These are phyloP conservation scores for Cystobasidium slooffiae DNA, from an alignment of 1,284 basidiomycete species.

Conservation along the genomic window DNA sequence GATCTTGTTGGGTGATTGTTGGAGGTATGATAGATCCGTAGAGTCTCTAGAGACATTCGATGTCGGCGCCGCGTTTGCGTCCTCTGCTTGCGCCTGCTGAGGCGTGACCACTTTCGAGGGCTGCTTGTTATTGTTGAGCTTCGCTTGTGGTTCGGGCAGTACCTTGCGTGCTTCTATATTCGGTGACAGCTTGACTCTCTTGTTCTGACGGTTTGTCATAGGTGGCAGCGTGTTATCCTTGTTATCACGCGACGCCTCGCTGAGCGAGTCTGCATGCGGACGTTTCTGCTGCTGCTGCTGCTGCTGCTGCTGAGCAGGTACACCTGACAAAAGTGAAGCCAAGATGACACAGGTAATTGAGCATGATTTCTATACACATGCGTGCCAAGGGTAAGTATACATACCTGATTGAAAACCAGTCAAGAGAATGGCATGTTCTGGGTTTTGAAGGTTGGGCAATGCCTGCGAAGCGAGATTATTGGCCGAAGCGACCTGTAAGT, in stretches of 20 bases:
- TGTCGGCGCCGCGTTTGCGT: neutral
- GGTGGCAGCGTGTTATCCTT: neutral
- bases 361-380: neutral
- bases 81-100: conserved; percentile 9
- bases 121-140: neutral
- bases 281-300: neutral
- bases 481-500: conserved; percentile 11
- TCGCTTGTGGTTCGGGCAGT: neutral
- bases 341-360: neutral
- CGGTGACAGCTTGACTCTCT: conserved; percentile 36
- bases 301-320: neutral
- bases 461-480: conserved; percentile 22
- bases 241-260: neutral
- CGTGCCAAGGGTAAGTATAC: neutral
- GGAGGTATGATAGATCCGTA: conserved; percentile 4
- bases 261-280: conserved; percentile 12
- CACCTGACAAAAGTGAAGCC: neutral
- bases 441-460: conserved; percentile 36
- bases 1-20: conserved; percentile 7
- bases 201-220: conserved; percentile 5
- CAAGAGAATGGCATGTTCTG: conserved; percentile 43
- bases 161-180: neutral
- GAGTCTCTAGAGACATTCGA: neutral
- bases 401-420: conserved; percentile 38
- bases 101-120: neutral